Percentiles rank a stretch among this genome's conserved stretches.
phyloP scores from a whole-genome alignment of 1,284 basidiomycete species.

The Leucoagaricus sp. region DNA sequence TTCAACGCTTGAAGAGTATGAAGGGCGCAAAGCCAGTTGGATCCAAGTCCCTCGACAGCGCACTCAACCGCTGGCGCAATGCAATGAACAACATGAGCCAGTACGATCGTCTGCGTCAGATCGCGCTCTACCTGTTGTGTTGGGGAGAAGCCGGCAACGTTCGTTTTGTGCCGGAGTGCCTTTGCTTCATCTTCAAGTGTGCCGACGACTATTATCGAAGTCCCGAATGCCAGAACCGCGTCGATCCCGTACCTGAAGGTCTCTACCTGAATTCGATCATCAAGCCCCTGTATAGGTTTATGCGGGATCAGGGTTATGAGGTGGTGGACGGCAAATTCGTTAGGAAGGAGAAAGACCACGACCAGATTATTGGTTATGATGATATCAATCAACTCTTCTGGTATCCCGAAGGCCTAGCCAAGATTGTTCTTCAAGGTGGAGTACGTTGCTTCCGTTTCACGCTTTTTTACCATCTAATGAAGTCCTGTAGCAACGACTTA shows the following conservation, averaged over 20 bases:
- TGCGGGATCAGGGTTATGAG: constrained; percentile 98
- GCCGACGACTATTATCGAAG: constrained; percentile 99
- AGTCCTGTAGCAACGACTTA: constrained; percentile 72
- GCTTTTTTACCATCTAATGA: constrained; percentile 14
- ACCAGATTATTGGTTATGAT: constrained; percentile 97
- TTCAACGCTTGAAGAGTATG: constrained; percentile 86
- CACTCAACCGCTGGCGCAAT: constrained; percentile 92
- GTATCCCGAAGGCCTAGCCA: constrained; percentile 97
- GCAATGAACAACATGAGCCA: constrained; percentile 99
- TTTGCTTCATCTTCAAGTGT: constrained; percentile 99
- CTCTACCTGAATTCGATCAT: constrained; percentile 92
- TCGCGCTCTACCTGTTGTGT: constrained; percentile 94
- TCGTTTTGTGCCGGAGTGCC: constrained; percentile 93
- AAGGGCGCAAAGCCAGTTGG: constrained; percentile 65
- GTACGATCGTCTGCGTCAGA: constrained; percentile 95
- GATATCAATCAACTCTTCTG: constrained; percentile 99
- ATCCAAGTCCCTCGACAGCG: constrained; percentile 90
- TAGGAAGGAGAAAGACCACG: constrained; percentile 91
- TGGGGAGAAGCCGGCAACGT: constrained; percentile 99
- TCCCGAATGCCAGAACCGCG: constrained; percentile 94
- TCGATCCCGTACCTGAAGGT: constrained; percentile 95
- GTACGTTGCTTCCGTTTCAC: constrained; percentile 42
- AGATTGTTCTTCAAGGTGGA: constrained; percentile 88
- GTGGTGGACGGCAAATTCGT: constrained; percentile 96
- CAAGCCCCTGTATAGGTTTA: constrained; percentile 94